Evolutionary conservation across 2,329 filamentous ascomycete genomes (phyloP).

Genomic region (Fusarium mexicanum): DNA sequence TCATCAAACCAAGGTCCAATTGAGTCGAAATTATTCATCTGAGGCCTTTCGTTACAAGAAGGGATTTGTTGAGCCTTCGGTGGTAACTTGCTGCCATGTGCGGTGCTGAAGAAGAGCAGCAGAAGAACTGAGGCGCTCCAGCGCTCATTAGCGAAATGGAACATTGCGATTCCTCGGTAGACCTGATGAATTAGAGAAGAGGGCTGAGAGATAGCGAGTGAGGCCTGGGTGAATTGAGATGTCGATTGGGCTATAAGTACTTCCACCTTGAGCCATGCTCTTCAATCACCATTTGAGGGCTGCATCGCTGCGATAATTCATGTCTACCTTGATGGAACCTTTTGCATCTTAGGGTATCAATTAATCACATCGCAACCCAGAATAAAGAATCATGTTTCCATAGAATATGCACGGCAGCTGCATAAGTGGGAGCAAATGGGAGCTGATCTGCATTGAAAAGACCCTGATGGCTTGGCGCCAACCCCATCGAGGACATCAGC

Average conservation of each 20-base stretch:
- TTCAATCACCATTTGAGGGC: background rate
- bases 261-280: no score
- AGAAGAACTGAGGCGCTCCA: background rate
- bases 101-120: background rate
- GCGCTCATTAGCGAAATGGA: accelerated
- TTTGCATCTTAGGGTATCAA: accelerated
- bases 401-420: background rate
- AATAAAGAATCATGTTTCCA: background rate
- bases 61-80: accelerated
- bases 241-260: background rate
- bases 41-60: background rate
- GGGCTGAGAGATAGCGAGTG: accelerated
- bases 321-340: background rate
- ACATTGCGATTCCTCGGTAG: accelerated
- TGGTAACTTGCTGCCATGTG: background rate
- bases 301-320: accelerated
- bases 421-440: background rate
- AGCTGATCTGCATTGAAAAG: background rate
- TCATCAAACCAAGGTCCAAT: slow-evolving; percentile 20
- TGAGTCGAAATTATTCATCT: slow-evolving; percentile 8
- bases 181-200: accelerated
- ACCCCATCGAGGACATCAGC: background rate
- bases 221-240: no score
- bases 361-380: no score
- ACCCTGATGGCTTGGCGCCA: background rate